phyloP scores from a whole-genome alignment of 2,329 filamentous ascomycete genomes.

The Fonsecaea monophora region DNA sequence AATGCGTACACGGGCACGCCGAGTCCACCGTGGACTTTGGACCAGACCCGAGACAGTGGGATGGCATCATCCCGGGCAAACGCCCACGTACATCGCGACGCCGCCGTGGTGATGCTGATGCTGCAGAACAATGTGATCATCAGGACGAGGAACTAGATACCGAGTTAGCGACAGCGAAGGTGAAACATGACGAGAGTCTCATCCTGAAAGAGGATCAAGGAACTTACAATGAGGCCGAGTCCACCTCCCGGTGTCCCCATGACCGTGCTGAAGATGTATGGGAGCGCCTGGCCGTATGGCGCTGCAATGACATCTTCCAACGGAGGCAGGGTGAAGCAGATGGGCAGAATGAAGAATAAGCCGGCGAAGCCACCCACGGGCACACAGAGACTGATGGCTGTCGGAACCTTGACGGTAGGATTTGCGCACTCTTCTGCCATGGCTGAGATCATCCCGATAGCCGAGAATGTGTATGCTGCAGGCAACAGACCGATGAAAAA shows the following conservation, averaged over 20 bases:
- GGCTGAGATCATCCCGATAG: constrained; percentile 67
- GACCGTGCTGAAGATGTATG: constrained; percentile 58
- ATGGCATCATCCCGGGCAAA: constrained; percentile 78
- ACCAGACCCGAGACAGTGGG: constrained; percentile 65
- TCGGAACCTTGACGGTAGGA: constrained; percentile 60
- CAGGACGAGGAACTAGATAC: constrained; percentile 52
- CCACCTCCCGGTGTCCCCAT: constrained; percentile 59
- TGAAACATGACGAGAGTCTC: background rate
- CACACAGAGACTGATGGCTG: constrained; percentile 59
- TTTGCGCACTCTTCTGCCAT: constrained; percentile 68
- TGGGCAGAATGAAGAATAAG: constrained; percentile 62
- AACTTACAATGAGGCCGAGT: constrained; percentile 50
- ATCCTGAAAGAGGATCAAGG: background rate
- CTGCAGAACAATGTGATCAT: constrained; percentile 61
- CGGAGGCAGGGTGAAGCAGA: constrained; percentile 59
- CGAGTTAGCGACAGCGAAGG: background rate
- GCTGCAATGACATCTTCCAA: constrained; percentile 54
- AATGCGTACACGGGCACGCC: constrained; percentile 73
- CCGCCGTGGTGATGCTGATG: constrained; percentile 61
- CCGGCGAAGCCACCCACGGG: constrained; percentile 62
- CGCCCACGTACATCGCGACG: constrained; percentile 65
- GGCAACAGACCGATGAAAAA: constrained; percentile 70
- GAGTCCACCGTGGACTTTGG: constrained; percentile 65
- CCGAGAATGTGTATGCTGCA: constrained; percentile 64
- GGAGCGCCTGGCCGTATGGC: constrained; percentile 57